phyloP scores from a whole-genome alignment of 306 rosid species.

The Canavalia ensiformis region DNA sequence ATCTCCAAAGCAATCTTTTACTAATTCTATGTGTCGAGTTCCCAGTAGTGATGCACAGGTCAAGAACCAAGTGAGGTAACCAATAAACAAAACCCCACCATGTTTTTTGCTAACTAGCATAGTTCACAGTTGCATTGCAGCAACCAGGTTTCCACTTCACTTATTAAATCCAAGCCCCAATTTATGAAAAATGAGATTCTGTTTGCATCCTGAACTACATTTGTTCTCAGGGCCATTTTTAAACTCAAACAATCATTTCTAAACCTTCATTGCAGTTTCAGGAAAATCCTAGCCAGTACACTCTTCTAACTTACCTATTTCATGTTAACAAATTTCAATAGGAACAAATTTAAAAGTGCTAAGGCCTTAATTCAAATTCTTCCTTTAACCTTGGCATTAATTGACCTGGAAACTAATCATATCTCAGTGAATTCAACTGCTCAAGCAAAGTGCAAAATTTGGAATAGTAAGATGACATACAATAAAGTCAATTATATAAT shows the following conservation, averaged over 20 bases:
- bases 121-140: background rate
- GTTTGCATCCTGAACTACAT: background rate
- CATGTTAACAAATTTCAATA: constrained; percentile 10
- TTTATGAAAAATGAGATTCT: background rate
- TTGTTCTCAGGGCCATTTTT: background rate
- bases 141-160: constrained; percentile 10
- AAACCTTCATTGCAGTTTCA: background rate
- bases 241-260: constrained; percentile 15
- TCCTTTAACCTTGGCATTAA: background rate
- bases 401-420: constrained; percentile 1
- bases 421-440: constrained; percentile 8
- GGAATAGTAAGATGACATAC: constrained; percentile 8
- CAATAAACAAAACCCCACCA: constrained; percentile 17
- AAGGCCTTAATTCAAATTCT: constrained; percentile 5
- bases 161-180: constrained; percentile 23
- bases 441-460: background rate
- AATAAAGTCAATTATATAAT: constrained; percentile 15
- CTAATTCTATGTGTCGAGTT: background rate
- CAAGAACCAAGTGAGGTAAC: constrained; percentile 11
- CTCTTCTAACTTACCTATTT: background rate
- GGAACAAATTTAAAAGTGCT: background rate
- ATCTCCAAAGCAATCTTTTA: background rate
- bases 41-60: background rate
- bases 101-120: background rate
- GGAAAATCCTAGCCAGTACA: constrained; percentile 15